phyloP scores from a whole-genome alignment of 2,329 filamentous ascomycete genomes.

The Arthrobotrys entomopaga region DNA sequence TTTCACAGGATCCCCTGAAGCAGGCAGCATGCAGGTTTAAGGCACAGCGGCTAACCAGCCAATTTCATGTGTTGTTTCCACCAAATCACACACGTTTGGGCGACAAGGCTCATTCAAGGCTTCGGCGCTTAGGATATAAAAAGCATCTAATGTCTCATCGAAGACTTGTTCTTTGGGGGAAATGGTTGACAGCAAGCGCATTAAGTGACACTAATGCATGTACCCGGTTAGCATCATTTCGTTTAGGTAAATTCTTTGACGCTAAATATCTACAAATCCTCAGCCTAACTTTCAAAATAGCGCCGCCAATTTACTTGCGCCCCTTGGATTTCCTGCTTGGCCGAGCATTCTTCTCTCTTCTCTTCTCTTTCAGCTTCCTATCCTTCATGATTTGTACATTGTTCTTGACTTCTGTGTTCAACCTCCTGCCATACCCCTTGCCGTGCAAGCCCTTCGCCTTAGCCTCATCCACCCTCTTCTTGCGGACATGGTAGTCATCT shows the following conservation, averaged over 20 bases:
- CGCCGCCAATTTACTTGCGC: slow-evolving; percentile 34
- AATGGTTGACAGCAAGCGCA: no score
- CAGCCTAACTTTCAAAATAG: not conserved
- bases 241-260: slow-evolving; percentile 6
- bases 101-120: no score
- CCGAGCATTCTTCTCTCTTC: slow-evolving; percentile 86
- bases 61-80: no score
- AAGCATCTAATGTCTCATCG: no score
- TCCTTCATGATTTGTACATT: slow-evolving; percentile 86
- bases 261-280: slow-evolving; percentile 33
- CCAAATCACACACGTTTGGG: no score
- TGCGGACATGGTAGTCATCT: slow-evolving; percentile 88
- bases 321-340: slow-evolving; percentile 68
- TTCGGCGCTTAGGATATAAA: no score
- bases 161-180: no score
- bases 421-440: slow-evolving; percentile 77
- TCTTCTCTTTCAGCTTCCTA: slow-evolving; percentile 78
- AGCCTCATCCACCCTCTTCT: slow-evolving; percentile 87
- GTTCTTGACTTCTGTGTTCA: slow-evolving; percentile 78
- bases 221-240: slow-evolving; percentile 20
- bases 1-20: no score
- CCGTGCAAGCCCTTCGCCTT: slow-evolving; percentile 81
- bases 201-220: slow-evolving; percentile 17
- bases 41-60: no score
- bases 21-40: no score